Conservation (phyloP, 1,284 basidiomycete genomes). For the Ustilago nuda region DNA sequence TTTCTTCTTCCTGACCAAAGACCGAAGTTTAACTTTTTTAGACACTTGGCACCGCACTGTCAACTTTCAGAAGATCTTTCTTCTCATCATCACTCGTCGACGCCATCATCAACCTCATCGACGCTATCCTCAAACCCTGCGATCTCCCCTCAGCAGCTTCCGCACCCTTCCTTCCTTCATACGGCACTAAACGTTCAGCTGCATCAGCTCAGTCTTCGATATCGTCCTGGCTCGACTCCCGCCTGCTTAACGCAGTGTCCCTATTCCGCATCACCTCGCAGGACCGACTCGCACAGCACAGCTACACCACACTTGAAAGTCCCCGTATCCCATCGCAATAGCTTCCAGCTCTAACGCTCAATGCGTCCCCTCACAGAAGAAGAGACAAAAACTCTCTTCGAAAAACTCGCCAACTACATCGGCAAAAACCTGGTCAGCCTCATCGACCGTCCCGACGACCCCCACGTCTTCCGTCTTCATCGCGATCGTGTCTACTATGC, state of each 20-base stretch:
- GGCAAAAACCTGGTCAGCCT: constrained; percentile 85
- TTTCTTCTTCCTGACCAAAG: neutral
- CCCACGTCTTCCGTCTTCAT: constrained; percentile 70
- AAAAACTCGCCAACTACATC: constrained; percentile 91
- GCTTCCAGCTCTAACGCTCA: neutral
- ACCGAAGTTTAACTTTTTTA: constrained; percentile 4
- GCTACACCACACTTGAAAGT: neutral
- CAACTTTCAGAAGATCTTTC: neutral
- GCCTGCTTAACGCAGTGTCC: too few species aligned
- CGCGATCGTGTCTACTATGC: constrained; percentile 68
- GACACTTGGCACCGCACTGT: constrained; percentile 7
- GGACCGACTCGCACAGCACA: neutral
- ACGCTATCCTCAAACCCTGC: neutral
- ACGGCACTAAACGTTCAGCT: too few species aligned
- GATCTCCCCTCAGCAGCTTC: too few species aligned
- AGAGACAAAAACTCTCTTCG: constrained; percentile 77
- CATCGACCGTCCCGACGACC: constrained; percentile 66
- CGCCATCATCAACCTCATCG: constrained; percentile 41
- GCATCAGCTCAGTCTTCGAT: too few species aligned
- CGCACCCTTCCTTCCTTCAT: too few species aligned
- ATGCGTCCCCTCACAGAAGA: constrained; percentile 70
- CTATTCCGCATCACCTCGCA: too few species aligned
- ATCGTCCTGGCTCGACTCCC: too few species aligned
- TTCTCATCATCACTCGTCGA: constrained; percentile 70
- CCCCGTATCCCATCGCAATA: neutral